Base-by-base conservation (phyloP, 2,329 filamentous ascomycete genomes). In the Colletotrichum melonis region DNA sequence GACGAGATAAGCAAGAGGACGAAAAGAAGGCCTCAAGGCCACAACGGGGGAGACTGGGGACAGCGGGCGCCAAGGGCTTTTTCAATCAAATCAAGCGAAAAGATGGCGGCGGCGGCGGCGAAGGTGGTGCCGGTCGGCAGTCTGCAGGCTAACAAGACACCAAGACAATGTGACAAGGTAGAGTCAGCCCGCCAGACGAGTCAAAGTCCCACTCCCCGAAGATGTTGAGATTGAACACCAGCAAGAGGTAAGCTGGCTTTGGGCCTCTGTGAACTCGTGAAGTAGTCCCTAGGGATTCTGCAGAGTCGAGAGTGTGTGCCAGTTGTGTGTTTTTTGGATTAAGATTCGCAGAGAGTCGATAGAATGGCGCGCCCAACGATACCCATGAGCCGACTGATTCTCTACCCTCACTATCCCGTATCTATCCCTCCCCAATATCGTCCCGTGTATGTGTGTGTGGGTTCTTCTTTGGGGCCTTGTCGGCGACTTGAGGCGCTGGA, bases 61-160 rank as follows among this genome's bases (percentile, higher is more conserved):
- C 59, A 46, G 70, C 70, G 70, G 71, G 60, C 35, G 71, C 56
- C 71, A 73, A 73, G 71, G 71, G 67, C 71, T 71, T 70, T 69
- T 64, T 70, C 63, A 63, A 66, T 65, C 54, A 49, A 66, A 65
- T 57, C 71, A 52, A 70, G 59, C 71, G 60, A 71, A 38, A 59
- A 65, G 67, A 70, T 55, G 58, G 66, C 66, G 71, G 67, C 65
- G 69, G 67, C 70, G 59, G 67, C 69, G 69, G 69, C 66, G 59
- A 49, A 49, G 42, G 65, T 69, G 66, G 66, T 72, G 54, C 67
- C 60, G 70, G 70, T 57, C 70, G 67, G 70, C 67, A 70, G 70
- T 52, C 42, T 73, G 60, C 67, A 73, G 71, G 60, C 71, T 70
- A 62, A 52, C 42, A 22, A 49, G 19, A 49, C 19, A 49, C 16